Base-by-base conservation (phyloP, 208 protist genomes). In the Leishmania gerbilli region DNA sequence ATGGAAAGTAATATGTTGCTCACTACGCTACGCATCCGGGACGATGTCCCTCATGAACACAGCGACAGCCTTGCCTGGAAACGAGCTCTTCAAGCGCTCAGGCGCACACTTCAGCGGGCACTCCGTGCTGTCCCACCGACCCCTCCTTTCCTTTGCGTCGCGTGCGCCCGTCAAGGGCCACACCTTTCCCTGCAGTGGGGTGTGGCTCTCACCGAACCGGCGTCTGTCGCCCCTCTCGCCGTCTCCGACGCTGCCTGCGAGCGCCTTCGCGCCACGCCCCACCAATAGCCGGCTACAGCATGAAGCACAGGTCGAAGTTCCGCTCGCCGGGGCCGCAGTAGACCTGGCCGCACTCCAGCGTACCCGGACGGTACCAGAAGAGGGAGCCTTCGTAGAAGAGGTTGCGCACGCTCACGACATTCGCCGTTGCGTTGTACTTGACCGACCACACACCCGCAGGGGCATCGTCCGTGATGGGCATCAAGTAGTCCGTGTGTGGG, bases 241-340 rank as follows among this genome's bases (percentile, higher is more conserved):
- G 51, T n/a, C 40, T 49, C 42, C 9, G 42, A 49, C 40, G 19
- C 42, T 21, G 42, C 42, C 40, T 17, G 42, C 34, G 67, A 24
- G 31, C 5, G 24, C 40, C 24, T 1, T 21, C 24, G 37, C 40
- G 15, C 31, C 15, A 40, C 31, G 8, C 31, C 15, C 31, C 11
- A 15, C 11, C 27, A 68, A 3, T 7, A 75, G 24, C n/a, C 19
- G 19, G 55, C 80, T 89, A 95, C 13, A 97, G 67, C 75, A 92
- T 88, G 75, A 97, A 98, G 75, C 93, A 96, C 19, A 97, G 74
- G 42, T 98, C 95, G 69, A 97, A 89, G 85, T 95, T 95, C 47
- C 91, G 87, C 79, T 98, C 93, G 9, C 94, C 95, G 56, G 76
- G 91, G 45, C 95, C 95, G 79, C 83, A 93, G 88, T 98, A 98